Evolutionary conservation across 306 rosid species (phyloP).

Genomic region (Quercus glauca): DNA sequence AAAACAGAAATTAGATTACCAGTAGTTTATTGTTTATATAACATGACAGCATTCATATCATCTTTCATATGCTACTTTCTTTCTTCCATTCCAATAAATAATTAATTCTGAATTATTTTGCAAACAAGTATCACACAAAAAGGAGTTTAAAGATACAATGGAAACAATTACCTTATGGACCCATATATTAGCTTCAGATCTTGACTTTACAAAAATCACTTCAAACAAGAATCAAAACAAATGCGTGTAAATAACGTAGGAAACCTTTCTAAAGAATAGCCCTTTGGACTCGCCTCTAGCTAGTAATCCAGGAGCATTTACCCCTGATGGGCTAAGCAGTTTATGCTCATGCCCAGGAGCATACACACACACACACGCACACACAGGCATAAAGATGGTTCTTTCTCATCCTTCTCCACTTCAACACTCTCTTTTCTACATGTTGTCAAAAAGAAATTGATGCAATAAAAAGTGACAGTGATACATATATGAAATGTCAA

Average conservation of each 20-base stretch:
- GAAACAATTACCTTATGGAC: background rate
- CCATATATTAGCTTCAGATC: background rate
- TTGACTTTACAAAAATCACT: no score
- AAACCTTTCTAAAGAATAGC: no score
- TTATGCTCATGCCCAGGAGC: no score
- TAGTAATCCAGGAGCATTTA: no score
- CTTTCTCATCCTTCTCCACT: background rate
- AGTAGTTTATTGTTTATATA: background rate
- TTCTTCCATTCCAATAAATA: background rate
- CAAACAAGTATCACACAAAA: background rate
- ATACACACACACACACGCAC: fast-evolving
- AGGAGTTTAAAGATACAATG: background rate
- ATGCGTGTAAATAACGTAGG: fast-evolving
- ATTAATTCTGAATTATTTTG: background rate
- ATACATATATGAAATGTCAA: background rate
- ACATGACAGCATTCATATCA: background rate
- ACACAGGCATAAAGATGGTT: background rate
- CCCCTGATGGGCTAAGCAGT: no score
- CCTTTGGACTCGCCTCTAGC: no score
- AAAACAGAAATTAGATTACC: background rate
- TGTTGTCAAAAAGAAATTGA: background rate
- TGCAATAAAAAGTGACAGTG: background rate
- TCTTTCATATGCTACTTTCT: background rate
- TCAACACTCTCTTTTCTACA: background rate
- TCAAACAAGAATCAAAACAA: background rate